A percentile compares a stretch with the other conserved stretches of the same genome.
Conservation (phyloP, 805 yeast genomes). For the Teunomyces tritomae region DNA sequence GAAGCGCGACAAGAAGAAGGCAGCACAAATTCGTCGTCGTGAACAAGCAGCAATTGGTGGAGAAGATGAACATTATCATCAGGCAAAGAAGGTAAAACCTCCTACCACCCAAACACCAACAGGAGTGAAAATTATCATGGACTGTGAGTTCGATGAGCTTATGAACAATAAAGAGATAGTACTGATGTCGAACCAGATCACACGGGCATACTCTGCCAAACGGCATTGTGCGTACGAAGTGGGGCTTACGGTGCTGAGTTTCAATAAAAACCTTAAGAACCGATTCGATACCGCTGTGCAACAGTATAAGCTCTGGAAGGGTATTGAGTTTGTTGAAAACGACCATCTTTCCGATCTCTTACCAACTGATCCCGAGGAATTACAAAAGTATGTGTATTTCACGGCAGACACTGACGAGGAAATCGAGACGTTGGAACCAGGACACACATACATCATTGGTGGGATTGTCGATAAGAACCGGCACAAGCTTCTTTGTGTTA, state of each 20-base stretch:
- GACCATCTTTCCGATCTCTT: conserved; percentile 28
- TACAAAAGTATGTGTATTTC: conserved; percentile 56
- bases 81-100: conserved; percentile 30
- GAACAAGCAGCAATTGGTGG: conserved; percentile 14
- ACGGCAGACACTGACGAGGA: conserved; percentile 84
- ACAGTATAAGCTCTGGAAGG: conserved; percentile 67
- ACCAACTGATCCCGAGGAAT: conserved; percentile 25
- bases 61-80: conserved; percentile 30
- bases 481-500: conserved; percentile 72
- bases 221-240: conserved; percentile 58
- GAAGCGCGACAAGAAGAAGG: conserved; percentile 55
- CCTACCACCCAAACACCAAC: conserved; percentile 46
- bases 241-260: conserved; percentile 58
- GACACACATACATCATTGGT: conserved; percentile 81
- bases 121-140: conserved; percentile 62
- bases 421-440: conserved; percentile 60
- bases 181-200: conserved; percentile 76
- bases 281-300: conserved; percentile 65
- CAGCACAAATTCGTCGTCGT: conserved; percentile 26
- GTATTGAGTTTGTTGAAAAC: conserved; percentile 48
- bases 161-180: conserved; percentile 74
- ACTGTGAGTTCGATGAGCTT: conserved; percentile 86
- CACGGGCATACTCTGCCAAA: conserved; percentile 78
- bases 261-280: conserved; percentile 60
- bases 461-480: conserved; percentile 97